Conservation (phyloP, 1,139 yeast genomes). For the Yarrowia galli region DNA sequence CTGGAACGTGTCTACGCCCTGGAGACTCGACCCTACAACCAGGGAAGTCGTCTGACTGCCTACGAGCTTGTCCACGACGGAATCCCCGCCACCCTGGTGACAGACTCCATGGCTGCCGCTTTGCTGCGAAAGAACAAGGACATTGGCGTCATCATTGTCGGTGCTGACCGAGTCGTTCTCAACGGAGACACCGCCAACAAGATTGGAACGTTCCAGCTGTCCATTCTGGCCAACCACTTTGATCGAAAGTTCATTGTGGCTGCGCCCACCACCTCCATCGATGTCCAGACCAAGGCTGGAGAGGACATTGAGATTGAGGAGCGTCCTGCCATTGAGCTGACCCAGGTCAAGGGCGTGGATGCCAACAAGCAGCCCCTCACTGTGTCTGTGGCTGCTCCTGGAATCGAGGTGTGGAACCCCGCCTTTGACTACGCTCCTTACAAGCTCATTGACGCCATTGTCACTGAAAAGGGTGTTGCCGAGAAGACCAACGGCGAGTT, state of each 20-base stretch:
- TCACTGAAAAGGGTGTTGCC: constrained; percentile 74
- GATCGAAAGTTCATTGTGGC: constrained; percentile 86
- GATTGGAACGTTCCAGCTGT: constrained; percentile 93
- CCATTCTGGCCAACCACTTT: constrained; percentile 65
- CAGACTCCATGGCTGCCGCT: constrained; percentile 92
- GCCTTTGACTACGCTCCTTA: constrained; percentile 94
- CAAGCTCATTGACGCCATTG: constrained; percentile 80
- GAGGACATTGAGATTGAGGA: constrained; percentile 83
- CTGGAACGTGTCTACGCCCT: constrained; percentile 80
- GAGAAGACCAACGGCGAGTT: constrained; percentile 48
- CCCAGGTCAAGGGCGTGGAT: constrained; percentile 72
- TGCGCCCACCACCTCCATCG: constrained; percentile 93
- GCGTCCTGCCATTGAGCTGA: constrained; percentile 81
- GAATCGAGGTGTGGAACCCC: constrained; percentile 92
- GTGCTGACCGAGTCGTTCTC: constrained; percentile 91
- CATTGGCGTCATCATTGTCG: constrained; percentile 88
- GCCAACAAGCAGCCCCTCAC: constrained; percentile 46
- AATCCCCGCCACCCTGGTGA: constrained; percentile 86
- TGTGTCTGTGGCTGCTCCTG: constrained; percentile 87
- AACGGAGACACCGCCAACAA: constrained; percentile 96
- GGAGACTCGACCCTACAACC: constrained; percentile 96
- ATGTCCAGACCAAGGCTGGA: constrained; percentile 69
- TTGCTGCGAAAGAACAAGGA: constrained; percentile 61
- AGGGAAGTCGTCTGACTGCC: constrained; percentile 93
- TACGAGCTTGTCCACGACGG: constrained; percentile 84